Conservation (phyloP, 2,329 filamentous ascomycete genomes). For the Paracamarosporium sp. region DNA sequence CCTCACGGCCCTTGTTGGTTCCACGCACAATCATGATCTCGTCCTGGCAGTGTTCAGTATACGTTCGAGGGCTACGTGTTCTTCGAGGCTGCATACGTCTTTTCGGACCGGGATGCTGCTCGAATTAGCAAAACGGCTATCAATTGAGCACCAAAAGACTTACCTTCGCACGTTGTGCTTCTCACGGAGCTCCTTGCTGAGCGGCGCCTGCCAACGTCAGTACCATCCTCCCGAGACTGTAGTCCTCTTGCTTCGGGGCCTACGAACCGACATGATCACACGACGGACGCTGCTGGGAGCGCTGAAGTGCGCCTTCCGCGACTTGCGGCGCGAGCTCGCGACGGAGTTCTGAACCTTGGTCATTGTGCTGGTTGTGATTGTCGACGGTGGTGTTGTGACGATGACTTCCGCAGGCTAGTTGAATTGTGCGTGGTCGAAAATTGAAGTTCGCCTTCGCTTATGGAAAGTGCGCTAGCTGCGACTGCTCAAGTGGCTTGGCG, state of each 20-base stretch:
- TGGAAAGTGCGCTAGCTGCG: neutral
- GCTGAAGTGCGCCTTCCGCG: constrained; percentile 97
- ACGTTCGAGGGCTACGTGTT: constrained; percentile 12
- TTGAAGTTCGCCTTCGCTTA: constrained; percentile 27
- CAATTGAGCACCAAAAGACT: constrained; percentile 45
- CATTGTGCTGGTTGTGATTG: constrained; percentile 62
- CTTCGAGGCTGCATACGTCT: constrained; percentile 62
- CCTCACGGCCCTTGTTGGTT: constrained; percentile 95
- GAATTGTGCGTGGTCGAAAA: constrained; percentile 21
- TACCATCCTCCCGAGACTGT: constrained; percentile 30
- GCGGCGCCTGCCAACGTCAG: constrained; percentile 46
- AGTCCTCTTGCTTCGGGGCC: constrained; percentile 62
- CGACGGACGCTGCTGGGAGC: constrained; percentile 94
- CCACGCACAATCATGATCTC: constrained; percentile 93
- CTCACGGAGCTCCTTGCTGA: constrained; percentile 85
- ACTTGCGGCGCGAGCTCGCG: constrained; percentile 93
- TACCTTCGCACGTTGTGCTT: constrained; percentile 99
- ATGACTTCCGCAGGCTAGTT: constrained; percentile 13
- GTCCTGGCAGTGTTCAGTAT: constrained; percentile 55
- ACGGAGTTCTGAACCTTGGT: constrained; percentile 70
- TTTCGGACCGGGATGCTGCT: constrained; percentile 87
- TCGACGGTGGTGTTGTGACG: constrained; percentile 32
- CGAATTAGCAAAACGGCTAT: constrained; percentile 11
- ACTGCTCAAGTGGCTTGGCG: neutral
- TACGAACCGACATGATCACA: constrained; percentile 81